Base-by-base conservation (phyloP, 192 early-diverging fungal species). In the Coemansia reversa region DNA sequence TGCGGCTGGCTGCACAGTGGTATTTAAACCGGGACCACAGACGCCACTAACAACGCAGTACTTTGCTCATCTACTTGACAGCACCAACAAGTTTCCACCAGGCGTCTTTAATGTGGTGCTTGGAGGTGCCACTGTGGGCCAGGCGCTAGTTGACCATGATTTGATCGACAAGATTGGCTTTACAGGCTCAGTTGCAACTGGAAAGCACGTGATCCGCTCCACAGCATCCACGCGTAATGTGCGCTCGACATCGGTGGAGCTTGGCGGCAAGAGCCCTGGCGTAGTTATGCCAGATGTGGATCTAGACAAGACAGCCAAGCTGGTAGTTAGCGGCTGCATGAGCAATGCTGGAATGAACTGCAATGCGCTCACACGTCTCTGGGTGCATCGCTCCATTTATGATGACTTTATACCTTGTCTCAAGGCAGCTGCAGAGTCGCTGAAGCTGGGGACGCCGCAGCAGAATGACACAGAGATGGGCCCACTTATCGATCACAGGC, bases 271-370 rank as follows among this genome's bases (percentile, higher is more conserved):
- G 63, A 85, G 83, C 47, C 79, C 84, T 0, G 84, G 75, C 24
- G 76, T 86, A 4, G 82, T 86, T 0, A 74, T 71, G 66, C 66
- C 79, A 2, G 85, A 84, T 56, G 83, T 73, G 8, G 79, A 86
- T 45, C 62, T 86, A 35, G 66, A 79, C 19, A 62, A 72, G 28
- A 79, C 82, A 1, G 84, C 72, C 27, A 23, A 70, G 49, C 51
- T 70, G 49, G 76, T 83, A 5, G 71, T 75, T 4, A 63, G 68
- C 54, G 84, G 84, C 3, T 79, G 80, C 48, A 84, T 85, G 65
- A 70, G 70, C 45, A 93, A 93, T 62, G 72, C 86, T 3, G 89
- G 90, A 0, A 90, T 92, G 75, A 87, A 85, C 62, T 93, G 92
- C 72, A 91, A 90, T 66, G 89, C 84, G 3, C 68, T 88, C 35